These are phyloP conservation scores for Saccharomycopsis oosterbeekiorum DNA, from an alignment of 805 yeast genomes.

Conservation along the genomic window DNA sequence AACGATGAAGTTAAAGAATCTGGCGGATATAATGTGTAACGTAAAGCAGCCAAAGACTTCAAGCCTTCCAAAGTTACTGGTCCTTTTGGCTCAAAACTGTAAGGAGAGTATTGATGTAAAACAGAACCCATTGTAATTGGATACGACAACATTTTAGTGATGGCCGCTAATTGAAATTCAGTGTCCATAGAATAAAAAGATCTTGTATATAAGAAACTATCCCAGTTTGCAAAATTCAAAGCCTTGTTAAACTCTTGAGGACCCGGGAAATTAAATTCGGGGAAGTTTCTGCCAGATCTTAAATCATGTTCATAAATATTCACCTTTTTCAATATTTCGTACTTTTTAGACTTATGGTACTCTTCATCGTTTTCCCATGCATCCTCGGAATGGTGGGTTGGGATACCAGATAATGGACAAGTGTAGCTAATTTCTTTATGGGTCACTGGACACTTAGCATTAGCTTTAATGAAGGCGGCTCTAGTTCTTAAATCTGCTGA, in stretches of 20 bases:
- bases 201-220: constrained; percentile 84
- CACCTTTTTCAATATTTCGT: constrained; percentile 72
- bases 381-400: constrained; percentile 84
- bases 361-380: constrained; percentile 79
- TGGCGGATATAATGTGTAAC: constrained; percentile 79
- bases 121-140: constrained; percentile 84
- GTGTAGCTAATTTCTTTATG: constrained; percentile 68
- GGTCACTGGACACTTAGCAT: constrained; percentile 88
- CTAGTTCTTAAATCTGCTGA: constrained; percentile 77
- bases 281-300: constrained; percentile 87
- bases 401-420: constrained; percentile 92
- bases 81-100: constrained; percentile 70
- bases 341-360: constrained; percentile 58
- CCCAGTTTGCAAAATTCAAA: constrained; percentile 82
- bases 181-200: constrained; percentile 94
- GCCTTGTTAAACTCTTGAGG: constrained; percentile 64
- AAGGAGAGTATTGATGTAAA: constrained; percentile 80
- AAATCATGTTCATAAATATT: constrained; percentile 92
- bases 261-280: constrained; percentile 90
- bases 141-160: constrained; percentile 86
- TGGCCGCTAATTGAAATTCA: constrained; percentile 90
- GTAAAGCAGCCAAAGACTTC: constrained; percentile 83
- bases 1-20: constrained; percentile 39
- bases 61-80: constrained; percentile 88
- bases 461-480: constrained; percentile 81